These are phyloP conservation scores for Ceratobasidium sp. DNA, from an alignment of 1,284 basidiomycete genomes.

Conservation along the genomic window DNA sequence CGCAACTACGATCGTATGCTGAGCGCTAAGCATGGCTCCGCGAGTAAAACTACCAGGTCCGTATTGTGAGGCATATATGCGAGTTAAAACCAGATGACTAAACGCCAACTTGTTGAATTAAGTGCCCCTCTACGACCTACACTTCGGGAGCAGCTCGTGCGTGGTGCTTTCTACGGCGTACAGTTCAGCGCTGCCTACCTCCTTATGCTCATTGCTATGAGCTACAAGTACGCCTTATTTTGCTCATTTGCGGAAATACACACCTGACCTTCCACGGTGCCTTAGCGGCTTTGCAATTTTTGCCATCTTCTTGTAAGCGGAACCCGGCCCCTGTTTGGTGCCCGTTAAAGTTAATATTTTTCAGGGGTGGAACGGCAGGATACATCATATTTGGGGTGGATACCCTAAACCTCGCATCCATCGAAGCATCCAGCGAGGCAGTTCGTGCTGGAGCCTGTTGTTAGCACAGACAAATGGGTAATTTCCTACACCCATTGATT, in stretches of 20 bases:
- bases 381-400: constrained; percentile 35
- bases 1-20: constrained; percentile 43
- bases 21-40: background rate
- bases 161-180: constrained; percentile 35
- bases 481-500: no score
- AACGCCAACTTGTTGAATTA: background rate
- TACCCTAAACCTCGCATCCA: constrained; percentile 11
- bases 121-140: constrained; percentile 6
- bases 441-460: constrained; percentile 23
- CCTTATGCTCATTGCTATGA: constrained; percentile 43
- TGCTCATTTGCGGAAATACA: background rate
- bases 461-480: background rate
- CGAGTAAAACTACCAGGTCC: background rate
- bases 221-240: constrained; percentile 31
- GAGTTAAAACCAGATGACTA: background rate
- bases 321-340: background rate
- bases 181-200: constrained; percentile 45
- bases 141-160: constrained; percentile 29
- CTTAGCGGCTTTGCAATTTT: constrained; percentile 31
- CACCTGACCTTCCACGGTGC: background rate
- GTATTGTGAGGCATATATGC: background rate
- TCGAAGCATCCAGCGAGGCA: background rate
- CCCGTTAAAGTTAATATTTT: background rate
- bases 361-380: constrained; percentile 27
- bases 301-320: constrained; percentile 39